These are phyloP conservation scores for Fistulifera pelliculosa DNA, from an alignment of 108 stramenopile species.

Conservation along the genomic window DNA sequence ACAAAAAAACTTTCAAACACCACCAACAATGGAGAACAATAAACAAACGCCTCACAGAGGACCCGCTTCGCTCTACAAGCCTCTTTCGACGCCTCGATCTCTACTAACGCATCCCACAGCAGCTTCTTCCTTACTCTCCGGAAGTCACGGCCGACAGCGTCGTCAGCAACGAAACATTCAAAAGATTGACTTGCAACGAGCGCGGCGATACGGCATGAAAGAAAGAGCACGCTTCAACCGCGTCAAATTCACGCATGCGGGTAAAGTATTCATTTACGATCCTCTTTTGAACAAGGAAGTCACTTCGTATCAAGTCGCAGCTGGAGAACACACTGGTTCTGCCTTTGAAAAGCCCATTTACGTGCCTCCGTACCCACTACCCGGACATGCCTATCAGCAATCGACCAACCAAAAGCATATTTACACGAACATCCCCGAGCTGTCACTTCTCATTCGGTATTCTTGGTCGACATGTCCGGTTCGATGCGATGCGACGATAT, in stretches of 20 bases:
- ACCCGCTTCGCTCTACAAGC: not conserved
- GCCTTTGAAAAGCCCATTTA: conserved; percentile 22
- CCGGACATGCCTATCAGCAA: conserved; percentile 5
- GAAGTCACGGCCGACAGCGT: conserved; percentile 26
- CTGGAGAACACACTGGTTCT: conserved; percentile 19
- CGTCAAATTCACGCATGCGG: conserved; percentile 38
- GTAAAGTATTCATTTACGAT: conserved; percentile 40
- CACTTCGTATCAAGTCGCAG: conserved; percentile 18
- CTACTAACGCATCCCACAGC: conserved; percentile 26
- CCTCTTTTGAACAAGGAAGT: conserved; percentile 19
- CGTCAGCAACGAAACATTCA: conserved; percentile 39
- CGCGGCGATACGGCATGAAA: conserved; percentile 36
- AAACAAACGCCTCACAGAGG: not conserved
- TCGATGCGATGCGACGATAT: conserved; percentile 42
- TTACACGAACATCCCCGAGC: not conserved
- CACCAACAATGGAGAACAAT: too few species aligned
- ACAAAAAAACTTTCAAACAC: too few species aligned
- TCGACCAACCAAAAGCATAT: not conserved
- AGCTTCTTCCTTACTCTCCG: not conserved
- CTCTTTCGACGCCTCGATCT: conserved; percentile 20
- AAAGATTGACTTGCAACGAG: conserved; percentile 39
- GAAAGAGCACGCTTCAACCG: conserved; percentile 22
- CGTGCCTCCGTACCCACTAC: conserved; percentile 12
- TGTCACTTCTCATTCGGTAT: conserved; percentile 28
- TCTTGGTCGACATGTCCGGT: conserved; percentile 46